Conservation (phyloP, 768 basidiomycete species). For the Amanita exitialis region DNA sequence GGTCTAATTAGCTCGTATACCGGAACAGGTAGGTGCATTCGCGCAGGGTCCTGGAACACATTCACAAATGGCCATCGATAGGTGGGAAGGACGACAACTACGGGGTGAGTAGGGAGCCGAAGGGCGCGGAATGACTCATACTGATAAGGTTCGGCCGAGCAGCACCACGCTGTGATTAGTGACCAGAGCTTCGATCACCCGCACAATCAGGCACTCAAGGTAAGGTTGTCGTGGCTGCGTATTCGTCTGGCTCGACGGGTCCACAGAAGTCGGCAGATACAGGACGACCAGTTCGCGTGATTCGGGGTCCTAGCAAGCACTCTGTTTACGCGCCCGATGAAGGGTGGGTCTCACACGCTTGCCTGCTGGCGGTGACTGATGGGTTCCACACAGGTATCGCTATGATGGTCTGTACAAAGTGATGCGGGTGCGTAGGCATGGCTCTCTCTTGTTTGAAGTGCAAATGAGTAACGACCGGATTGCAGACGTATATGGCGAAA, state of each 20-base stretch:
- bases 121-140: background rate
- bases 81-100: background rate
- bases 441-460: background rate
- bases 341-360: slow-evolving; percentile 16
- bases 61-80: background rate
- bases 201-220: slow-evolving; percentile 24
- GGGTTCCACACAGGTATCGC: slow-evolving; percentile 20
- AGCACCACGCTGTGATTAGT: slow-evolving; percentile 12
- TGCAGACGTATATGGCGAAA: slow-evolving; percentile 19
- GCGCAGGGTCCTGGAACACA: no score
- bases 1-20: slow-evolving; percentile 24
- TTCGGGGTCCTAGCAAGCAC: slow-evolving; percentile 21
- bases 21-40: slow-evolving; percentile 23
- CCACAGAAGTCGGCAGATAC: slow-evolving; percentile 21
- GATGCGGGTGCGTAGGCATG: slow-evolving; percentile 15
- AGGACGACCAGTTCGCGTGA: slow-evolving; percentile 27
- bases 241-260: background rate
- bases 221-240: slow-evolving; percentile 5
- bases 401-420: slow-evolving; percentile 35
- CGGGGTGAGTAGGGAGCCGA: slow-evolving; percentile 8
- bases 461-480: background rate
- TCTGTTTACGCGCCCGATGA: slow-evolving; percentile 24
- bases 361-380: background rate
- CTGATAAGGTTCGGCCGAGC: background rate
- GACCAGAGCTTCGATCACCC: slow-evolving; percentile 26